A percentile compares a stretch with the other conserved stretches of the same genome.
These are phyloP conservation scores for Orbilia oligospora DNA, from an alignment of 2,329 filamentous ascomycete species.

Conservation along the genomic window DNA sequence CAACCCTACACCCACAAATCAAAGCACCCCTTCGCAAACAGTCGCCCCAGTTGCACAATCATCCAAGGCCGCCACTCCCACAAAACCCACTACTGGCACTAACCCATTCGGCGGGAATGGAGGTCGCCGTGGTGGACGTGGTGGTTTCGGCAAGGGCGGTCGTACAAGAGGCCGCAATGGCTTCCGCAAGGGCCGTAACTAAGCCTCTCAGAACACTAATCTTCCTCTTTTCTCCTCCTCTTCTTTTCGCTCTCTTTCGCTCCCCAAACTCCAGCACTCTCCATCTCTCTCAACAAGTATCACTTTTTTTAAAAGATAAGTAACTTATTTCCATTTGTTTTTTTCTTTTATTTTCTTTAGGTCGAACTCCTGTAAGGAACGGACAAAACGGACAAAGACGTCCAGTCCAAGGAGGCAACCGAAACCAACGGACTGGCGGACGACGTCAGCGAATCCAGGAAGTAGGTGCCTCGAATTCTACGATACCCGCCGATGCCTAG, in stretches of 20 bases:
- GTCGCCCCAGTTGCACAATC: conserved; percentile 1
- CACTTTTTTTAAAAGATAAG: conserved; percentile 52
- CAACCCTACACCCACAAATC: conserved; percentile 30
- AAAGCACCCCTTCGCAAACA: conserved; percentile 24
- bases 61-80: conserved; percentile 14
- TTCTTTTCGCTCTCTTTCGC: conserved; percentile 22
- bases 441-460: conserved; percentile 22
- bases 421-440: conserved; percentile 21
- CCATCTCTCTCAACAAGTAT: conserved; percentile 29
- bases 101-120: conserved; percentile 4
- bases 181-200: conserved; percentile 23
- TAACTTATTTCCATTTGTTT: conserved; percentile 57
- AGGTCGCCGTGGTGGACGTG: conserved; percentile 23
- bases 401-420: conserved; percentile 37
- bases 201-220: conserved; percentile 32
- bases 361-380: conserved; percentile 33
- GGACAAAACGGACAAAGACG: conserved; percentile 30
- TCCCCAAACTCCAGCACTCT: conserved; percentile 27
- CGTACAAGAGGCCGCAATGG: conserved; percentile 20
- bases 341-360: conserved; percentile 54
- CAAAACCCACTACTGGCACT: background rate
- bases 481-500: conserved; percentile 21
- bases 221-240: conserved; percentile 17
- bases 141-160: conserved; percentile 3
- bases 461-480: conserved; percentile 23